Percentiles rank a stretch among this genome's conserved stretches.
Evolutionary conservation across 2,329 filamentous ascomycete genomes (phyloP).

Genomic region (Cladophialophora psammophila): DNA sequence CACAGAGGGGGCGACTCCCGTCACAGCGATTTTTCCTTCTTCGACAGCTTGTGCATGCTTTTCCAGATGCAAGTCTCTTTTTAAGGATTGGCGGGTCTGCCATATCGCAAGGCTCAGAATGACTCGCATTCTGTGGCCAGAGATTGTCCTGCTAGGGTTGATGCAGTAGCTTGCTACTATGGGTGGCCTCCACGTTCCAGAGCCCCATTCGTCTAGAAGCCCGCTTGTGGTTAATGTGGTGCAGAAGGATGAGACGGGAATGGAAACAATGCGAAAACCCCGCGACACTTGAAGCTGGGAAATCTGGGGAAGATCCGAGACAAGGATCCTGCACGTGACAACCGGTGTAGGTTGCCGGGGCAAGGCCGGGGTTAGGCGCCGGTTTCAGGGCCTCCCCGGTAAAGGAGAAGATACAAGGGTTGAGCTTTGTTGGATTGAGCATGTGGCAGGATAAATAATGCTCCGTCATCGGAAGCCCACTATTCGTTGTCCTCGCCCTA

Average conservation of each 20-base stretch:
- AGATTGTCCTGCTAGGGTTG: neutral
- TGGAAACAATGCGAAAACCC: neutral
- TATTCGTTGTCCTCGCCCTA: too few species aligned
- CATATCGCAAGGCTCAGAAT: neutral
- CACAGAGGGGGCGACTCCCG: constrained; percentile 1
- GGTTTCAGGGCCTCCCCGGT: neutral
- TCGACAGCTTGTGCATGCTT: constrained; percentile 15
- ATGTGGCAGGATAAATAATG: too few species aligned
- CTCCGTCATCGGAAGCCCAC: too few species aligned
- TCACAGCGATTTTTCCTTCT: constrained; percentile 16
- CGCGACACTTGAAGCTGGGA: neutral
- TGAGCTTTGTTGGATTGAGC: too few species aligned
- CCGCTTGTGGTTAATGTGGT: neutral
- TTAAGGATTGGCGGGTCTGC: constrained; percentile 6
- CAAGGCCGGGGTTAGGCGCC: neutral
- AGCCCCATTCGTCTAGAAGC: neutral
- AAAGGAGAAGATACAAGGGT: neutral
- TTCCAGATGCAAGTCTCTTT: constrained; percentile 12
- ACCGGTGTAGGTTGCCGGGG: neutral
- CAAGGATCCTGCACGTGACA: neutral
- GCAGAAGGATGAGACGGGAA: neutral
- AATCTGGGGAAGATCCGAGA: neutral
- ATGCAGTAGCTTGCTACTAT: neutral
- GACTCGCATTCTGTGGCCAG: neutral
- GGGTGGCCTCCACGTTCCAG: neutral